Evolutionary conservation across 345 rosid species (phyloP).

Genomic region (Syzygium oleosum): DNA sequence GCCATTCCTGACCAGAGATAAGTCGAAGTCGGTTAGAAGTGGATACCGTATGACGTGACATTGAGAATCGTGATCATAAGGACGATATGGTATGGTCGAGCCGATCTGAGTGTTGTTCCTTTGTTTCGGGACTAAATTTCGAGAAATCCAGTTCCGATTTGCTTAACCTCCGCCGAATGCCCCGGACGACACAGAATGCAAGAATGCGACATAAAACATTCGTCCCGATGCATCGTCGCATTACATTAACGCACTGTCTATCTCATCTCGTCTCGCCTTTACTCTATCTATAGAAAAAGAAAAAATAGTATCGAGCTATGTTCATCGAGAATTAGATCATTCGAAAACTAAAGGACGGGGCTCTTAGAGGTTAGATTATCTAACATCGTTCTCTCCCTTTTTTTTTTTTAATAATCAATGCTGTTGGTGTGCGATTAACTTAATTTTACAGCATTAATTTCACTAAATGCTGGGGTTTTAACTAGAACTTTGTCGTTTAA

Average conservation of each 20-base stretch:
- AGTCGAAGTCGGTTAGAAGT: too few relatives aligned
- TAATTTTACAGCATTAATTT: background rate
- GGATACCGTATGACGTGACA: too few relatives aligned
- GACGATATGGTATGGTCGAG: too few relatives aligned
- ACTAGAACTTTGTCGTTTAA: background rate
- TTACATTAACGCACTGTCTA: background rate
- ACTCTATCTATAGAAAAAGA: too few relatives aligned
- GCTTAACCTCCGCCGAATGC: background rate
- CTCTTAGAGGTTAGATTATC: background rate
- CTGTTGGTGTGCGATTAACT: background rate
- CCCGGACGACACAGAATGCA: background rate
- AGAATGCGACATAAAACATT: background rate
- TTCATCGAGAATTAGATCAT: background rate
- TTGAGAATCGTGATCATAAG: too few relatives aligned
- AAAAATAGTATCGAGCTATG: too few relatives aligned
- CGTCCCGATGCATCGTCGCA: background rate
- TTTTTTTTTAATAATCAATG: background rate
- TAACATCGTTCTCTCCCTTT: too few relatives aligned
- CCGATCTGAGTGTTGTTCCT: background rate
- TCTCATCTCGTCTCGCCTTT: background rate
- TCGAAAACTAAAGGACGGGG: background rate
- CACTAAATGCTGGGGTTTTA: background rate
- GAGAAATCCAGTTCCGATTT: background rate
- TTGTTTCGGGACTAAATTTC: background rate
- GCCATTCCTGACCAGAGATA: too few relatives aligned